A percentile compares a stretch with the other conserved stretches of the same genome.
Conservation (phyloP, 768 basidiomycete genomes). For the Baorangia bicolor region DNA sequence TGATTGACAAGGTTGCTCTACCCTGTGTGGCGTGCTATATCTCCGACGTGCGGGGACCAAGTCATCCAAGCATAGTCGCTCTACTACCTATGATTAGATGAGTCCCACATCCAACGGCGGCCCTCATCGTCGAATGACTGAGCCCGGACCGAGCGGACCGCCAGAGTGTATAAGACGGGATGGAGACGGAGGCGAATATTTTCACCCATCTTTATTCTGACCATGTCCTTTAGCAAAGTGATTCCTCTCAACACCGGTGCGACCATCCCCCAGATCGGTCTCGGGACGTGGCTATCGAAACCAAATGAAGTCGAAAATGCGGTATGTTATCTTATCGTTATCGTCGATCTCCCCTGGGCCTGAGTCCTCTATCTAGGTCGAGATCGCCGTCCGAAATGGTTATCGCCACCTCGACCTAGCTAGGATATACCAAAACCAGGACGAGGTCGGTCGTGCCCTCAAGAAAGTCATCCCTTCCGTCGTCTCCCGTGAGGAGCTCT, state of each 20-base stretch:
- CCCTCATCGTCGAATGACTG: not conserved
- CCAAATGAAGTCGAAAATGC: constrained; percentile 74
- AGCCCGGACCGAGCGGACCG: constrained; percentile 12
- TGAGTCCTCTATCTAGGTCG: constrained; percentile 49
- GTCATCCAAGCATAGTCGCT: too few relatives aligned
- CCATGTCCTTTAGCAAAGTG: constrained; percentile 43
- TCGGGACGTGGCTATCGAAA: constrained; percentile 80
- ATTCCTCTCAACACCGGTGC: constrained; percentile 47
- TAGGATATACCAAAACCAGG: constrained; percentile 76
- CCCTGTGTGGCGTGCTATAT: too few relatives aligned
- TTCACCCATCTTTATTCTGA: not conserved
- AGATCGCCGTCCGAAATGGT: constrained; percentile 69
- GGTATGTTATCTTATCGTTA: constrained; percentile 38
- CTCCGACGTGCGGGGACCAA: too few relatives aligned
- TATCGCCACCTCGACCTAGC: constrained; percentile 88
- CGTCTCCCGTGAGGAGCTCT: constrained; percentile 77
- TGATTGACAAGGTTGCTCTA: too few relatives aligned
- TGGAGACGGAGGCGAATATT: not conserved
- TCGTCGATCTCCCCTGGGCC: not conserved
- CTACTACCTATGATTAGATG: not conserved
- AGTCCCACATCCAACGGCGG: not conserved
- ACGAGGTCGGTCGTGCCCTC: constrained; percentile 70
- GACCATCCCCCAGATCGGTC: constrained; percentile 70
- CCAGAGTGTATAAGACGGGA: not conserved
- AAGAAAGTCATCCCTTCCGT: constrained; percentile 76